Evolutionary conservation across 2,329 filamentous ascomycete genomes (phyloP), one percentile per base, ranked within the genome.

Genomic region (Paecilomyces sp.): DNA sequence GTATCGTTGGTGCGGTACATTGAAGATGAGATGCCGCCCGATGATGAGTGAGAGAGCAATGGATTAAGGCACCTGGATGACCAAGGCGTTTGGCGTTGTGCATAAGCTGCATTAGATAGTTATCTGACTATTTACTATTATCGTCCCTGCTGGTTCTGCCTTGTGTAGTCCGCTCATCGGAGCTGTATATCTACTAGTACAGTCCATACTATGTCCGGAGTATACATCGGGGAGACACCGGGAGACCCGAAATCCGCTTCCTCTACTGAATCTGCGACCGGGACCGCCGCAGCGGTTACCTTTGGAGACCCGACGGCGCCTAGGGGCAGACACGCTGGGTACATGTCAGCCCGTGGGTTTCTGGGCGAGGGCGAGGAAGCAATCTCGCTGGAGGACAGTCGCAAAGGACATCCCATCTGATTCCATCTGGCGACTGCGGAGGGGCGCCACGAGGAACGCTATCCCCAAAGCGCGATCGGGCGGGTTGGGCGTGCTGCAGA

Each of bases 11-110:
- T 97, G 68, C 85, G 93, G 68, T 97, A 96, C 73, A 96, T 99
- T 67, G 94, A 99, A 71, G 94, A 99, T 72, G 94, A 99, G 77
- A 86, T 99, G 79, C 94, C 94, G 24, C 92, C 91, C 8, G 94
- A 97, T 74, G 94, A 99, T 71, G 94, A 99, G 71, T 97, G 81
- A 83, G 58, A 31, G 36, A 13, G 36, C 56, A 36, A 60, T 55
- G 22, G 22, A 52, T 56, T 25, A 5, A 2, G 15, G 22, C 11
- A 30, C 6, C 33, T 30, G 33, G 22, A 62, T 56, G 54, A 58
- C 24, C 13, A 41, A 51, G 57, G 33, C 57, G 55, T 61, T 55
- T 57, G 33, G 28, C 53, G 53, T 62, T 24, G 31, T 41, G 36
- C 12, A 18, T 8, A 22, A 25, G 36, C 41, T 2, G 41, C 41